These are phyloP conservation scores for Climacium dendroides DNA, from an alignment of 225 moss, liverwort and hornwort genomes.

Conservation along the genomic window DNA sequence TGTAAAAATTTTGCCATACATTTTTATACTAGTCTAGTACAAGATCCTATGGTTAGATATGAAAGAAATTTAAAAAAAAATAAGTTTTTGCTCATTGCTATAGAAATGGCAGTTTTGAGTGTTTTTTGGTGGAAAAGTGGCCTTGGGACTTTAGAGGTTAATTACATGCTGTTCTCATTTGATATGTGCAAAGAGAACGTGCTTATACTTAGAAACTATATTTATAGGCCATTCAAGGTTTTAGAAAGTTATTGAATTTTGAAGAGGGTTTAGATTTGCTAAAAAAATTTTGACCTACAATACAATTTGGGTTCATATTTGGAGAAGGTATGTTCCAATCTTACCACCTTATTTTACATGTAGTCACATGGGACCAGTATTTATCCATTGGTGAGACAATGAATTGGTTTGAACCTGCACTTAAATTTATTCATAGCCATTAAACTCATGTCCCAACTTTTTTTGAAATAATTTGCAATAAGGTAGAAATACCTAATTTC, in stretches of 20 bases:
- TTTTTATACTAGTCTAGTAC: too few relatives aligned
- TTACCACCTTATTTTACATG: not conserved
- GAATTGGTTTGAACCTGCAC: fast-evolving
- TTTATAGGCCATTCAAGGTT: not conserved
- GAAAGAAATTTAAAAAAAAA: too few relatives aligned
- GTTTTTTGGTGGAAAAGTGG: too few relatives aligned
- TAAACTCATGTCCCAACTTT: not conserved
- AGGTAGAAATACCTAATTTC: too few relatives aligned
- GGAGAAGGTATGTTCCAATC: fast-evolving
- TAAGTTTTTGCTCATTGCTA: too few relatives aligned
- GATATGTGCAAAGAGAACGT: fast-evolving
- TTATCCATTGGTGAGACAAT: too few relatives aligned
- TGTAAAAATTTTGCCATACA: too few relatives aligned
- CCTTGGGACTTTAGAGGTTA: too few relatives aligned
- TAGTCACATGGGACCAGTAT: fast-evolving
- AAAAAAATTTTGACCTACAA: not conserved
- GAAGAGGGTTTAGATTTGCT: fast-evolving
- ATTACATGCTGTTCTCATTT: not conserved
- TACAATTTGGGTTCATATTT: fast-evolving
- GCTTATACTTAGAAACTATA: not conserved
- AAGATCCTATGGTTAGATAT: too few relatives aligned
- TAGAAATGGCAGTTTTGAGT: too few relatives aligned
- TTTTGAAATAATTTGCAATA: not conserved
- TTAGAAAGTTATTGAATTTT: not conserved
- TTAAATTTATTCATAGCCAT: not conserved